phyloP scores from a whole-genome alignment of 306 rosid species.

The Cyclanthera cordifolia region DNA sequence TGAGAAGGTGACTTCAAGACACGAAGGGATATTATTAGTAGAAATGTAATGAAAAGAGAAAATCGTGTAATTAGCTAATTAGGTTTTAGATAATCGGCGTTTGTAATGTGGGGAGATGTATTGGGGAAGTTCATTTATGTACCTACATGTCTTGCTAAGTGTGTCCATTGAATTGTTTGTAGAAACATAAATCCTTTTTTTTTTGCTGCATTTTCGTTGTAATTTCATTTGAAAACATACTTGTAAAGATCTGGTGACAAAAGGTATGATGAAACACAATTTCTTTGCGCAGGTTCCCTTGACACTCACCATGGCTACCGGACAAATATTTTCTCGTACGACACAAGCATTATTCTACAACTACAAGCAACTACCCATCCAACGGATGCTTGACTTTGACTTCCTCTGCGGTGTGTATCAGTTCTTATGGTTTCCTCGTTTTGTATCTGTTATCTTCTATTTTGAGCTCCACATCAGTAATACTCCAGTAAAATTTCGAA shows the following conservation, averaged over 20 bases:
- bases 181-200: not conserved
- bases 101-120: not conserved
- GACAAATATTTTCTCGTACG: slow-evolving; percentile 82
- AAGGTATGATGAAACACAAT: not conserved
- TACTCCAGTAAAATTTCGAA: not conserved
- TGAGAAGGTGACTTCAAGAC: not conserved
- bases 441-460: not conserved
- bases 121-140: not conserved
- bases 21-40: not conserved
- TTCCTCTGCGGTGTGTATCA: slow-evolving; percentile 75
- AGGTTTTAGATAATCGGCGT: not conserved
- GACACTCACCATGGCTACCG: slow-evolving; percentile 62
- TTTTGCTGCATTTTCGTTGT: not conserved
- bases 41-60: not conserved
- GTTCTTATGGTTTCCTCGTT: not conserved
- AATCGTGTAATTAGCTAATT: not conserved
- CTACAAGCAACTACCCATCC: slow-evolving; percentile 96
- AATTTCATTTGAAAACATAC: not conserved
- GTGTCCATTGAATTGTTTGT: not conserved
- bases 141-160: not conserved
- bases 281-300: slow-evolving; percentile 29
- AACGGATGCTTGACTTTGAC: slow-evolving; percentile 99
- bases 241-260: not conserved
- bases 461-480: not conserved
- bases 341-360: slow-evolving; percentile 94